Evolutionary conservation across 2,329 filamentous ascomycete species (phyloP).

Genomic region (Pyrenophora teres): DNA sequence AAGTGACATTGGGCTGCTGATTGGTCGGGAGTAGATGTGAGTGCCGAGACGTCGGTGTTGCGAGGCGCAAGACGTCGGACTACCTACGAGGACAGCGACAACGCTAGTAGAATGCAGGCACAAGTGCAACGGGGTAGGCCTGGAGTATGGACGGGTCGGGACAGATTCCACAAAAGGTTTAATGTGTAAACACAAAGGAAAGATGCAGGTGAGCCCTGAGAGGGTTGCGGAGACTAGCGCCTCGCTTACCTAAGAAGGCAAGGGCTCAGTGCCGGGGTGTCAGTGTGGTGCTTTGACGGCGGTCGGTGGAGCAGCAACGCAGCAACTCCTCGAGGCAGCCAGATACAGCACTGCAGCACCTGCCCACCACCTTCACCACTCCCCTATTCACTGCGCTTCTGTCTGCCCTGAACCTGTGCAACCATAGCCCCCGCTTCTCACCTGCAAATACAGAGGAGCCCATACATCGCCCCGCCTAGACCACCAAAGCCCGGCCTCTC

Average conservation of each 20-base stretch:
- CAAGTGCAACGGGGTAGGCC: too few relatives aligned
- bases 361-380: constrained; percentile 16
- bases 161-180: too few relatives aligned
- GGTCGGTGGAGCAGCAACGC: constrained; percentile 6
- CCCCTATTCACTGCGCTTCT: not conserved
- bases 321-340: constrained; percentile 17
- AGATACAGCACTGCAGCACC: constrained; percentile 9
- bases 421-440: not conserved
- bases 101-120: too few relatives aligned
- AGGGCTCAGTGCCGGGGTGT: constrained; percentile 8
- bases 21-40: constrained; percentile 12
- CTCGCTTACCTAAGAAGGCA: constrained; percentile 12
- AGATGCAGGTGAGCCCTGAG: not conserved
- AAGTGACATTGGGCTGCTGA: constrained; percentile 11
- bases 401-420: constrained; percentile 2
- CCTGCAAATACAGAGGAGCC: not conserved
- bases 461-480: not conserved
- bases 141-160: too few relatives aligned
- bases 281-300: constrained; percentile 11
- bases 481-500: constrained; percentile 13
- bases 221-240: constrained; percentile 7
- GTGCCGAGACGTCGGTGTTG: not conserved
- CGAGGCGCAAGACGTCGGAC: not conserved
- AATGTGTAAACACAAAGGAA: not conserved
- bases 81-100: too few relatives aligned